These are phyloP conservation scores for Tricholoma saponaceum DNA, from an alignment of 768 basidiomycete genomes.

Conservation along the genomic window DNA sequence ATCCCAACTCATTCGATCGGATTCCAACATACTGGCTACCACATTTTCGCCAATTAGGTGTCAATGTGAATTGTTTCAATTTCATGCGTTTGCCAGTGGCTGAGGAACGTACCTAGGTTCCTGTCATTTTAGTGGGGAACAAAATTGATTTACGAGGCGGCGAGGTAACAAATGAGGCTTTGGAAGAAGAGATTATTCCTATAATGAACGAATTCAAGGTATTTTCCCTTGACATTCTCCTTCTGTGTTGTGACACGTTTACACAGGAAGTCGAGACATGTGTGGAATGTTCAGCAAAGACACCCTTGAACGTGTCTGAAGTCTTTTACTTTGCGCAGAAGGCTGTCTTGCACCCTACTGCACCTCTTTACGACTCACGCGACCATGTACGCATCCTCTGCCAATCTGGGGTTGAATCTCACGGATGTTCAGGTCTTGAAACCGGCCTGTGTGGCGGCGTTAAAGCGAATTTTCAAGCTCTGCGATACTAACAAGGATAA, in stretches of 20 bases:
- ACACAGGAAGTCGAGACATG: constrained; percentile 97
- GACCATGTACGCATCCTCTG: constrained; percentile 66
- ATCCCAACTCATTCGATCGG: constrained; percentile 93
- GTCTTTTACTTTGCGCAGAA: constrained; percentile 99
- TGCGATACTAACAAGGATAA: constrained; percentile 96
- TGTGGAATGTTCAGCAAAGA: constrained; percentile 92
- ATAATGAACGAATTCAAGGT: constrained; percentile 99
- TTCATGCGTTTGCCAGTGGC: not conserved
- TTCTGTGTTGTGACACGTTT: constrained; percentile 6
- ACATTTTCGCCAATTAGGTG: constrained; percentile 89
- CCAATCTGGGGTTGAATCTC: constrained; percentile 7
- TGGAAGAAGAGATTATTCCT: constrained; percentile 93
- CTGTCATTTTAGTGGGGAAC: constrained; percentile 96
- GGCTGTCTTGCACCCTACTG: constrained; percentile 94
- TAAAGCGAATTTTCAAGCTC: constrained; percentile 93
- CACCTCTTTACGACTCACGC: constrained; percentile 93
- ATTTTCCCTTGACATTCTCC: constrained; percentile 11
- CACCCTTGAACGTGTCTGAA: constrained; percentile 90
- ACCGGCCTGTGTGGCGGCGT: constrained; percentile 83
- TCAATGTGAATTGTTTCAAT: constrained; percentile 63
- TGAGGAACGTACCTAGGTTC: constrained; percentile 53
- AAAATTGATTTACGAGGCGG: constrained; percentile 96
- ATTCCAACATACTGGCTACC: constrained; percentile 99
- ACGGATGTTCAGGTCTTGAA: constrained; percentile 67
- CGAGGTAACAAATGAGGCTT: constrained; percentile 87